Percentiles rank a stretch among this genome's conserved stretches.
Evolutionary conservation across 1,284 basidiomycete species (phyloP).

Genomic region (Trichosporon asahii): DNA sequence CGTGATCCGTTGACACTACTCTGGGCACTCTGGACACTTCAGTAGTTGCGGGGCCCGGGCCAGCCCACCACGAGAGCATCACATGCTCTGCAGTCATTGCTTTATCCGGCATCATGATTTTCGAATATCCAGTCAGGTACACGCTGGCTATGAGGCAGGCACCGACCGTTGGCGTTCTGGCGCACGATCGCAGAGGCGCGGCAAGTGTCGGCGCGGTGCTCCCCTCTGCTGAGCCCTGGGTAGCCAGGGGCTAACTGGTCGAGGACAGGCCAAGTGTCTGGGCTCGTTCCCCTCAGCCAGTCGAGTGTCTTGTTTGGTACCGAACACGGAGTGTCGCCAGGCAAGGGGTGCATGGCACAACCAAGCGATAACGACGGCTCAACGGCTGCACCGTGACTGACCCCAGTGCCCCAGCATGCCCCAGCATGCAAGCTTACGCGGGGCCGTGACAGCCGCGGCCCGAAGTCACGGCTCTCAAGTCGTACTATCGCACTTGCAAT

Average conservation of each 20-base stretch:
- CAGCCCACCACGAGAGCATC: constrained; percentile 1
- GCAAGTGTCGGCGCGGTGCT: neutral
- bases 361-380: neutral
- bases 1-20: neutral
- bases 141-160: neutral
- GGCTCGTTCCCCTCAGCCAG: neutral
- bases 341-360: neutral
- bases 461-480: neutral
- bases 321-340: neutral
- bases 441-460: neutral
- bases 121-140: neutral
- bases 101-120: neutral
- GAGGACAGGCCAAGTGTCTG: neutral
- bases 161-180: neutral
- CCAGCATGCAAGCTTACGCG: neutral
- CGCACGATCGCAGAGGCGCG: neutral
- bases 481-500: neutral
- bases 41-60: neutral
- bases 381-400: neutral
- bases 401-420: neutral
- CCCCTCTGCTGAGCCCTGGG: neutral
- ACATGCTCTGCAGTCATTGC: neutral
- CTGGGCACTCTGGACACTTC: neutral
- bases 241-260: neutral
- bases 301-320: neutral